Conservation (phyloP, 352 stramenopile species). For the Pythium volutum region DNA sequence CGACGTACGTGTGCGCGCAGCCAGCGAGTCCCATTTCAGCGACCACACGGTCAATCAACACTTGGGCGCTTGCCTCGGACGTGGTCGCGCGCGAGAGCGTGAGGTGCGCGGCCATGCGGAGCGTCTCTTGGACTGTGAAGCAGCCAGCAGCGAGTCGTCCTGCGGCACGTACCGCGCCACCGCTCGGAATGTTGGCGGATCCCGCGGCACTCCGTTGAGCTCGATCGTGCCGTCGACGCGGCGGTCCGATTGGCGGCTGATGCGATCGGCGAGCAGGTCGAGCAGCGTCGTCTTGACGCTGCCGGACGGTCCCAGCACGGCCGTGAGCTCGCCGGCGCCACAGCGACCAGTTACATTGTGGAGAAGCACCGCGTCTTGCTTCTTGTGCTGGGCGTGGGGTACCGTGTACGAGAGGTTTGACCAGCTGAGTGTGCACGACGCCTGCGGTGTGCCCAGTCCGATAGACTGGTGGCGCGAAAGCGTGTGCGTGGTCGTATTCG, state of each 20-base stretch:
- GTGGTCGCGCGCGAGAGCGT: conserved; percentile 42
- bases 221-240: conserved; percentile 47
- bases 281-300: conserved; percentile 40
- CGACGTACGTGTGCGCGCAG: conserved; percentile 61
- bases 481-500: too few species aligned
- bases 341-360: conserved; percentile 37
- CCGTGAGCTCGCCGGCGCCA: conserved; percentile 33
- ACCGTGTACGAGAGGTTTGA: too few species aligned
- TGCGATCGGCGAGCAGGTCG: conserved; percentile 53
- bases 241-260: conserved; percentile 62
- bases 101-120: conserved; percentile 57
- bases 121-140: conserved; percentile 67
- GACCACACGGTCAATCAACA: conserved; percentile 67
- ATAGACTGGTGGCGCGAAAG: too few species aligned
- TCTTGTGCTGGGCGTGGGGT: too few species aligned
- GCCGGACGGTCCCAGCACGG: conserved; percentile 39
- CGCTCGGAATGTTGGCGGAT: conserved; percentile 35
- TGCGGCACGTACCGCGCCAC: conserved; percentile 67
- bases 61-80: conserved; percentile 55
- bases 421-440: too few species aligned
- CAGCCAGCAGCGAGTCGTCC: conserved; percentile 59
- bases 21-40: conserved; percentile 60
- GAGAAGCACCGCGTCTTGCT: conserved; percentile 30
- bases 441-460: too few species aligned
- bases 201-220: conserved; percentile 44